Conservation (phyloP, 805 yeast genomes). For the Starmerella lactis-condensi region DNA sequence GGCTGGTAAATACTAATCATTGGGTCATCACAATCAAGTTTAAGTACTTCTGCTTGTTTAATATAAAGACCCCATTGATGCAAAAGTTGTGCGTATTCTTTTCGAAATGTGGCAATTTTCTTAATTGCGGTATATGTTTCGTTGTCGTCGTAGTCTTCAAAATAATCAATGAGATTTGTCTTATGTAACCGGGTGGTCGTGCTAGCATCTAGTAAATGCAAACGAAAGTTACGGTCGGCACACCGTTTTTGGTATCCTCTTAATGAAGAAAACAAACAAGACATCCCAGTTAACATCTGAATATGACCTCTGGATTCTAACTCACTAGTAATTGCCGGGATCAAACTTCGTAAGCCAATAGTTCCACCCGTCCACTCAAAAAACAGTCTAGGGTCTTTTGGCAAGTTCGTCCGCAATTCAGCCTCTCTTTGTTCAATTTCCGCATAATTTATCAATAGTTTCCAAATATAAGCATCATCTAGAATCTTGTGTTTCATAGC, state of each 20-base stretch:
- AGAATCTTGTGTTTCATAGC: conserved; percentile 44
- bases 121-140: too few species aligned
- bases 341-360: conserved; percentile 43
- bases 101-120: conserved; percentile 31
- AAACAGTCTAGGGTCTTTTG: background rate
- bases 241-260: conserved; percentile 1
- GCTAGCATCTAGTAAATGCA: too few species aligned
- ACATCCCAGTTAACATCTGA: conserved; percentile 59
- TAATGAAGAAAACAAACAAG: conserved; percentile 8
- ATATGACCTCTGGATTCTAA: conserved; percentile 48
- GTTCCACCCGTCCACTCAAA: conserved; percentile 64
- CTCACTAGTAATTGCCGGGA: conserved; percentile 39
- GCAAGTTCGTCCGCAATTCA: conserved; percentile 1
- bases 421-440: conserved; percentile 3
- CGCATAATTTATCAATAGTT: conserved; percentile 15
- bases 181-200: too few species aligned
- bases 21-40: conserved; percentile 33
- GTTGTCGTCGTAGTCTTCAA: too few species aligned
- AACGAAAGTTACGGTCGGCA: too few species aligned
- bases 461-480: conserved; percentile 64
- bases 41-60: conserved; percentile 59
- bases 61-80: conserved; percentile 71
- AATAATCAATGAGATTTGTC: too few species aligned
- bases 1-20: conserved; percentile 1
- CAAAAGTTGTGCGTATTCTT: conserved; percentile 58